Evolutionary conservation across 2,329 filamentous ascomycete genomes (phyloP), one percentile per base, ranked within the genome.

Genomic region (Pseudopyricularia javanii): DNA sequence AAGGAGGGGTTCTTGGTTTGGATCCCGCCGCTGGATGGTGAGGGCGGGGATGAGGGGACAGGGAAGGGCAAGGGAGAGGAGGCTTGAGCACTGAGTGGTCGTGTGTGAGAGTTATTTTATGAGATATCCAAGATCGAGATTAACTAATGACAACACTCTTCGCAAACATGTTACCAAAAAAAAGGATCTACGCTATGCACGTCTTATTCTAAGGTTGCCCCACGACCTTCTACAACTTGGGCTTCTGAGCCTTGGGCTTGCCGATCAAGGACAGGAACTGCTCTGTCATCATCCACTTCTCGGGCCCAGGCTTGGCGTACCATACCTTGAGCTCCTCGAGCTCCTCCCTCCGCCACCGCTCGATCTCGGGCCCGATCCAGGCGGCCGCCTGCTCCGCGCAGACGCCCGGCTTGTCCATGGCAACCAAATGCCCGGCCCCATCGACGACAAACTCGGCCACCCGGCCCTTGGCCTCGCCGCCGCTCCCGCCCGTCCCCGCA

Each of bases 361-460:
- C 63, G 57, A 86, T 57, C 63, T 85, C 80, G n/a, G 62, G 60
- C 0, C 65, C 72, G 53, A 87, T 65, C 73, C 82, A 88, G 26
- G 64, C 62, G 0, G 75, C 76, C 0, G 78, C 75, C 17, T 76
- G 66, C 54, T 77, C 71, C 1, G 88, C 91, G 56, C 83, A 86
- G 60, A 79, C 73, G 2, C 61, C 70, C 0, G 87, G 86, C 37
- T 79, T 77, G 67, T 95, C 90, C 79, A 95, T 87, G 0, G 91
- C 85, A 28, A 96, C 79, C 43, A 96, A 67, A 66, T 97, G 91
- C 0, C 91, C 89, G 6, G 76, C 73, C 0, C 76, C 76, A 28
- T 84, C 69, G 7, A 93, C 67, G 15, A 80, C 71, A 5, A 87
- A 75, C 57, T 82, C 75, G 53, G 73, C 74, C 2, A 95, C 90